Evolutionary conservation across 2,329 filamentous ascomycete species (phyloP), one percentile per base, ranked within the genome.

Genomic region (Beauveria bassiana): DNA sequence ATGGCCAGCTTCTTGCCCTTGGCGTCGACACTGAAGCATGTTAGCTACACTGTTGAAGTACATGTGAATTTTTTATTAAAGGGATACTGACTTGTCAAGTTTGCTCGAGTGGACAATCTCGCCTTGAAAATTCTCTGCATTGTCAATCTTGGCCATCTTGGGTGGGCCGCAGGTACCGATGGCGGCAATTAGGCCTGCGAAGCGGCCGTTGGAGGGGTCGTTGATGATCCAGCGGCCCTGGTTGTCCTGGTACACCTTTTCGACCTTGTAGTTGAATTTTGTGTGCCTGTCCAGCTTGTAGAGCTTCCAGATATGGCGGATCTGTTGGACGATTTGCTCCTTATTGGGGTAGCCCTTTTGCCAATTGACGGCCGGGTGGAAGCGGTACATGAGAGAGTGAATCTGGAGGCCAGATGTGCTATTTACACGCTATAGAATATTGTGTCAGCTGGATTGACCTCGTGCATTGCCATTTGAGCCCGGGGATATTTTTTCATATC

Each of bases 321-420:
- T 86, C 70, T 93, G 86, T 26, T 81, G 79, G 49, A 93, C 79
- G 63, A 96, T 95, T 72, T 93, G 85, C 65, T 87, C 77, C 55
- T 89, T 86, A 64, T 87, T 81, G 0, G 91, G 91, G 69, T 96
- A 96, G n/a, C 89, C 89, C 34, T 80, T 77, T 40, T 83, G 78
- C 86, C 89, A 96, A 64, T 83, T 79, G 1, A 96, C 84, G 0
- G 88, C 89, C 0, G 91, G 91, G 66, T 93, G 89, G 71, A 96
- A 96, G 24, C 91, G 84, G 72, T 93, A 96, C 90, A 95, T 95
- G 62, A 93, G 73, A 22, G 86, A 90, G 71, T 96, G 90, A 24
- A 96, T 93, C 69, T 95, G 90, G 0, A 96, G 81, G 18, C 89
- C 85, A 0, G 89, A 93, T 0, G 89, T 93, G 57, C 89, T 89